Evolutionary conservation across 306 rosid species (phyloP), one percentile per base, ranked within the genome.

Genomic region (Biancaea sappan): DNA sequence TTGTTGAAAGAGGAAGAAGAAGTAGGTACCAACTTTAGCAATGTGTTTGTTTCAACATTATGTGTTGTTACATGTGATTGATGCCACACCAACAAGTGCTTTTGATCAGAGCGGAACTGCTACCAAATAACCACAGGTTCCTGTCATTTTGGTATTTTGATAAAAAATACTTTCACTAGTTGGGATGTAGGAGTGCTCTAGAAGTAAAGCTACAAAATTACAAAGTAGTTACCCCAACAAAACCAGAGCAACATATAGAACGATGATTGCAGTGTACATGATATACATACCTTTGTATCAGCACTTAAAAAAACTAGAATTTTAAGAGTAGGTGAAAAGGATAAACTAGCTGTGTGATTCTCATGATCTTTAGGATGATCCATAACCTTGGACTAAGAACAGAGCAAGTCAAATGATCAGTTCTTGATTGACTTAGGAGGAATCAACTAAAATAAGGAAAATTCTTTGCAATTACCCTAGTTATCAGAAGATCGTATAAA

Each of bases 291-390:
- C 79, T 92, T 88, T 73, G 83, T 90, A 83, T 92, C 92, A 25
- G 91, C 90, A 47, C 86, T 82, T 0, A 93, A 85, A 6, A 93
- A 92, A 78, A 88, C 88, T 24, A 92, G 84, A 69, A 88, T 65
- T 72, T 80, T 79, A 18, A 92, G 91, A 54, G 26, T 77, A 34
- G 81, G 78, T 9, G 96, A 89, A 78, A 92, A 92, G 13, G 90
- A 93, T 64, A 89, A 82, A 78, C 96, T 86, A 56, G 89, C 79
- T 25, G 89, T 80, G 75, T 76, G 84, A 83, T 82, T 89, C 78
- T 76, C 85, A 70, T 92, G 96, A 75, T 88, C 90, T 80, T n/a
- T n/a, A n/a, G n/a, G n/a, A n/a, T n/a, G n/a, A n/a, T n/a, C n/a
- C n/a, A n/a, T 86, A 24, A 82, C 61, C 76, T 82, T 80, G 16